Evolutionary conservation across 192 early-diverging fungal species (phyloP), one percentile per base, ranked within the genome.

Genomic region (Dissophora ornata): DNA sequence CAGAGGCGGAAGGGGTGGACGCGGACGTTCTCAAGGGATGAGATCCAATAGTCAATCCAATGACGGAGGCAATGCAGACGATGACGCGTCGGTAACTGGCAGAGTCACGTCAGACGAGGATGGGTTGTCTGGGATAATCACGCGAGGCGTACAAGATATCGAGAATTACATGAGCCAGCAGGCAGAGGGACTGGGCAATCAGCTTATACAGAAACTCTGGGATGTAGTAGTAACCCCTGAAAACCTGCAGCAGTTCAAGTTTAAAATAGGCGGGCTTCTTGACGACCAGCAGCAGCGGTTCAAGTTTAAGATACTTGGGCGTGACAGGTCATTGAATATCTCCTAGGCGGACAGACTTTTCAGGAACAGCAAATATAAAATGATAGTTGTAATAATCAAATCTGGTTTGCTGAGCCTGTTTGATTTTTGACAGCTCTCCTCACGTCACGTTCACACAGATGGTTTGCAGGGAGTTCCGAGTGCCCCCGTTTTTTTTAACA

Each of bases 131-230:
- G 36, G 29, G 21, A 51, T 33, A 9, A 60, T 69, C 22, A 34
- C 66, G 4, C 54, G 45, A 25, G 46, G 55, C 15, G 24, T 58
- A 22, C 48, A 51, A 29, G 30, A 30, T 12, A 51, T 69, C 8
- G 67, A 69, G 22, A 38, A 59, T 11, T 45, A 69, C 24, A n/a
- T 69, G 24, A 34, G 57, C 7, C 57, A 69, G n/a, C 46, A 49
- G 38, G 21, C 60, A 30, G 36, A 44, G 19, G 57, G 22, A 4
- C 51, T 46, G 57, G 67, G 57, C 0, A 44, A 30, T 19, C 36
- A 60, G 30, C 15, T 49, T n/a, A 34, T 24, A 0, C 33, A 53
- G 16, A 59, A 36, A 55, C 3, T 69, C 11, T 13, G 48, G 30
- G 44, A 19, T 7, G 32, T 28, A n/a, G 28, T 61, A 16, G 25